Percentiles rank a stretch among this genome's conserved stretches.
Conservation (phyloP, 2,329 filamentous ascomycete genomes). For the Arthrinium puccinioides region DNA sequence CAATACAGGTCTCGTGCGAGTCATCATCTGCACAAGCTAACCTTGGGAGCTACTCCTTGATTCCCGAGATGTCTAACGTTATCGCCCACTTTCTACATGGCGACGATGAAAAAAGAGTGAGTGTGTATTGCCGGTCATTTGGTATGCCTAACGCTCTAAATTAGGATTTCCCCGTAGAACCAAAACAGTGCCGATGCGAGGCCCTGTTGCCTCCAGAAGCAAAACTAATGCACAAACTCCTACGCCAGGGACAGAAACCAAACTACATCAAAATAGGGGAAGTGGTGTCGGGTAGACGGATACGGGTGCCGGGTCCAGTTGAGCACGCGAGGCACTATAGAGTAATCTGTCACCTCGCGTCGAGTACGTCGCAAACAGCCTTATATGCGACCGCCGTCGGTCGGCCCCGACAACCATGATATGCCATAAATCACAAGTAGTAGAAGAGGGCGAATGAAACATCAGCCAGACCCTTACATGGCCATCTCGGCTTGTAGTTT, state of each 20-base stretch:
- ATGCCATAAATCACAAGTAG: slow-evolving; percentile 8
- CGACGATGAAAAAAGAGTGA: too few relatives aligned
- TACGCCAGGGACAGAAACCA: slow-evolving; percentile 6
- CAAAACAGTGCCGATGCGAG: slow-evolving; percentile 4
- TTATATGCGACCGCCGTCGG: too few relatives aligned
- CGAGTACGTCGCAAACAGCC: too few relatives aligned
- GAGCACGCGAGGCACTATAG: too few relatives aligned
- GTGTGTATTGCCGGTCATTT: background rate
- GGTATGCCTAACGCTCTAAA: slow-evolving; percentile 5
- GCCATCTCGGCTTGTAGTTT: slow-evolving; percentile 97
- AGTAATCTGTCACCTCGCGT: too few relatives aligned
- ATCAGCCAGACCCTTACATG: slow-evolving; percentile 52
- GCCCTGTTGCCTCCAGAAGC: slow-evolving; percentile 1
- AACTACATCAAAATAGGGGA: slow-evolving; percentile 3
- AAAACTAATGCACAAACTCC: slow-evolving; percentile 6
- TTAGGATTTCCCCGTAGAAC: slow-evolving; percentile 1
- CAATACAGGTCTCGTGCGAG: too few relatives aligned
- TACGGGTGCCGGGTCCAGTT: too few relatives aligned
- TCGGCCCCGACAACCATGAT: slow-evolving; percentile 8
- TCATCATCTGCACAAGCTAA: too few relatives aligned
- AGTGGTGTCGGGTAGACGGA: too few relatives aligned
- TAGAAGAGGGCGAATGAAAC: slow-evolving; percentile 7
- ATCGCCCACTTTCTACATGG: too few relatives aligned
- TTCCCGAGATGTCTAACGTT: too few relatives aligned
- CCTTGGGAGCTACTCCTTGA: too few relatives aligned